These are phyloP conservation scores for Combretum micranthum DNA, from an alignment of 345 rosid species.

Conservation along the genomic window DNA sequence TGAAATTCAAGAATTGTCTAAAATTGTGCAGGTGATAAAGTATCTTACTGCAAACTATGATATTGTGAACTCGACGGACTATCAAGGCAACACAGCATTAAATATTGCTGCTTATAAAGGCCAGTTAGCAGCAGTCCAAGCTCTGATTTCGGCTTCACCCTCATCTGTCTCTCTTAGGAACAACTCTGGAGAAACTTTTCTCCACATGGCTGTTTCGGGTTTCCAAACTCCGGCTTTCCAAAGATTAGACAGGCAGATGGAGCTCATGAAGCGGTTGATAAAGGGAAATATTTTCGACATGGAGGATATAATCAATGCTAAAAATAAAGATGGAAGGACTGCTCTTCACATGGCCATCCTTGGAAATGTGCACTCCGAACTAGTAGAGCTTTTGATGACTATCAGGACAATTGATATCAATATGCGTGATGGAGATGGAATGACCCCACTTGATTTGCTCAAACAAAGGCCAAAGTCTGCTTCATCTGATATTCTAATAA, in stretches of 20 bases:
- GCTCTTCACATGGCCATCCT: conserved; percentile 86
- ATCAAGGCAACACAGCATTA: conserved; percentile 76
- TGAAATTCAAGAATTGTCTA: neutral
- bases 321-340: conserved; percentile 70
- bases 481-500: conserved; percentile 66
- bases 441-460: conserved; percentile 91
- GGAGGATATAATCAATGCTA: conserved; percentile 51
- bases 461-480: conserved; percentile 62
- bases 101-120: conserved; percentile 81
- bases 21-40: conserved; percentile 54
- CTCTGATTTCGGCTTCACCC: conserved; percentile 51
- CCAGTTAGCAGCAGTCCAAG: conserved; percentile 55
- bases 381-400: conserved; percentile 78
- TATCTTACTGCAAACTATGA: conserved; percentile 46
- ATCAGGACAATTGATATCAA: conserved; percentile 62
- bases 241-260: conserved; percentile 74
- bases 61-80: conserved; percentile 39
- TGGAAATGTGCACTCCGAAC: conserved; percentile 65
- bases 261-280: conserved; percentile 66
- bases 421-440: conserved; percentile 50
- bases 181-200: conserved; percentile 77
- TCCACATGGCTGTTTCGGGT: conserved; percentile 73
- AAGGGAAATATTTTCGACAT: conserved; percentile 26
- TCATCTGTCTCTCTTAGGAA: conserved; percentile 40
- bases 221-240: conserved; percentile 66